These are phyloP conservation scores for Eutypa lata DNA, from an alignment of 2,329 filamentous ascomycete genomes.

Conservation along the genomic window DNA sequence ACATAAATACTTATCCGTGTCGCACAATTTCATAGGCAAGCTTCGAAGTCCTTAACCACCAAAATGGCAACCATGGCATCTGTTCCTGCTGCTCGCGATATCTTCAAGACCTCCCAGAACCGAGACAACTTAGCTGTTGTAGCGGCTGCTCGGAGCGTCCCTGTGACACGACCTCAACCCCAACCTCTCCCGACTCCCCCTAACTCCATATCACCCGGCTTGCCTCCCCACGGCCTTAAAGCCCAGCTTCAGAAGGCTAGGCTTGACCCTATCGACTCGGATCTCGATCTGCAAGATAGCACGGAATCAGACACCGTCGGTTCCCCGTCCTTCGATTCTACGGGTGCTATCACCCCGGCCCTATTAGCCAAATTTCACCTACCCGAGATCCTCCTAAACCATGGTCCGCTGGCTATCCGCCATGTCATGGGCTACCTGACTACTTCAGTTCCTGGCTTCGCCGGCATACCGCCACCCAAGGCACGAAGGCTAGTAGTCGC, in stretches of 20 bases:
- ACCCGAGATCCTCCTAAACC: conserved; percentile 82
- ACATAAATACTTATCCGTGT: conserved; percentile 26
- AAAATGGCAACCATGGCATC: conserved; percentile 64
- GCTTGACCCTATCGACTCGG: conserved; percentile 72
- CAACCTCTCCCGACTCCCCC: conserved; percentile 82
- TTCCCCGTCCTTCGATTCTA: conserved; percentile 61
- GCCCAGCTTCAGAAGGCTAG: conserved; percentile 59
- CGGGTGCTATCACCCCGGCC: conserved; percentile 77
- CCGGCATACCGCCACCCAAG: conserved; percentile 82
- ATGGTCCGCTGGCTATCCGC: conserved; percentile 89
- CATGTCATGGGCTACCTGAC: conserved; percentile 95
- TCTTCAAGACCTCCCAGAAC: conserved; percentile 56
- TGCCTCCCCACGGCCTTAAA: conserved; percentile 78
- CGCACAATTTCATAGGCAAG: conserved; percentile 34
- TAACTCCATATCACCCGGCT: conserved; percentile 87
- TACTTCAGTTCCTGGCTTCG: conserved; percentile 89
- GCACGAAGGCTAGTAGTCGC: conserved; percentile 89
- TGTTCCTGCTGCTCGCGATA: conserved; percentile 66
- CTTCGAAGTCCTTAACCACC: conserved; percentile 44
- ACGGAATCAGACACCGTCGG: conserved; percentile 44
- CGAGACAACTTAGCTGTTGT: conserved; percentile 73
- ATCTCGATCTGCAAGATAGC: conserved; percentile 78
- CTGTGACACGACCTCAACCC: conserved; percentile 60
- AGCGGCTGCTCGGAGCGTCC: conserved; percentile 60
- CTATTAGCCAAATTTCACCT: conserved; percentile 89